phyloP scores from a whole-genome alignment of 108 stramenopile species.

The Conticribra weissflogii region DNA sequence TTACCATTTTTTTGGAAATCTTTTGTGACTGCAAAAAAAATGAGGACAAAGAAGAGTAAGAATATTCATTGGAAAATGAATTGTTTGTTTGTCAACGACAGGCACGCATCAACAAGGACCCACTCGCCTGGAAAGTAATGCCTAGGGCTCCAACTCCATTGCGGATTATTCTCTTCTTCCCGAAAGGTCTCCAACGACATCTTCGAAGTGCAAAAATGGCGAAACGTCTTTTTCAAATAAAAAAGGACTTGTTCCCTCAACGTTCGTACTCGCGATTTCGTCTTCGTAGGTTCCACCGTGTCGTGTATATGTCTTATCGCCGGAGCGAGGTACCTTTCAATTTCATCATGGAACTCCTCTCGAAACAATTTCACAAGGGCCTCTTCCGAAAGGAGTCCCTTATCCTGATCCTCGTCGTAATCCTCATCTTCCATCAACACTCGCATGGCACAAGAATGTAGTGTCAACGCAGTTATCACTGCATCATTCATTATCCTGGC shows the following conservation, averaged over 20 bases:
- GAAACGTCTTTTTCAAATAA: slow-evolving; percentile 36
- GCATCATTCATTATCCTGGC: not conserved
- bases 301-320: slow-evolving; percentile 3
- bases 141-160: slow-evolving; percentile 12
- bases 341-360: slow-evolving; percentile 6
- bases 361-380: slow-evolving; percentile 8
- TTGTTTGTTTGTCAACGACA: too few species aligned
- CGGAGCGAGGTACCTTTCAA: slow-evolving; percentile 11
- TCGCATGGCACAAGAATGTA: slow-evolving; percentile 44
- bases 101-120: not conserved
- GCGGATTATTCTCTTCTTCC: slow-evolving; percentile 2
- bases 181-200: slow-evolving; percentile 29
- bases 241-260: slow-evolving; percentile 20
- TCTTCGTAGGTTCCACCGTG: not conserved
- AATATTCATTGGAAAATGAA: not conserved
- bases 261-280: not conserved
- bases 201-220: slow-evolving; percentile 17
- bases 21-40: not conserved
- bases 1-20: slow-evolving; percentile 21
- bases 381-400: slow-evolving; percentile 12
- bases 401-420: slow-evolving; percentile 13
- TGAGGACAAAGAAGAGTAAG: not conserved
- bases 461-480: slow-evolving; percentile 26
- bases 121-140: slow-evolving; percentile 10
- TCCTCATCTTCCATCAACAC: slow-evolving; percentile 1